Evolutionary conservation across 257 asterid species (phyloP).

Genomic region (Nicotiana sylvestris): DNA sequence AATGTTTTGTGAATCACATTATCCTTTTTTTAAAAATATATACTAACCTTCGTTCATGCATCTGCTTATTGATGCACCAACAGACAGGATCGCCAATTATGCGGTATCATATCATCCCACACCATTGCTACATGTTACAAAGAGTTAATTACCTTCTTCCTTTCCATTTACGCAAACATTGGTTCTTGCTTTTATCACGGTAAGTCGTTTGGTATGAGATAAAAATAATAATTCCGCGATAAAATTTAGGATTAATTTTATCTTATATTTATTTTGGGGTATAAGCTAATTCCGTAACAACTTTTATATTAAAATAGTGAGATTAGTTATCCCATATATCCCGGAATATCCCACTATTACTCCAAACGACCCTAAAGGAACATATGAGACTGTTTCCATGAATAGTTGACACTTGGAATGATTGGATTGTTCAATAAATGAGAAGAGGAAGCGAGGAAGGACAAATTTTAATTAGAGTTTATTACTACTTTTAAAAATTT

Average conservation of each 20-base stretch:
- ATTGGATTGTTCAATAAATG: background rate
- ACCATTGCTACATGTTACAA: background rate
- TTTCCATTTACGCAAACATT: background rate
- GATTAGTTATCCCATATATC: too few species aligned
- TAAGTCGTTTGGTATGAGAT: too few species aligned
- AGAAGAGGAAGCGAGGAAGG: background rate
- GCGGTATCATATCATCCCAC: background rate
- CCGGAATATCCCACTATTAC: too few species aligned
- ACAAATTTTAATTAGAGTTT: too few species aligned
- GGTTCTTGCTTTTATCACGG: background rate
- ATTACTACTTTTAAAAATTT: too few species aligned
- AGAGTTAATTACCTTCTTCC: background rate
- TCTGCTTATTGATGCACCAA: background rate
- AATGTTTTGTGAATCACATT: too few species aligned
- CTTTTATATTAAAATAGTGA: accelerated
- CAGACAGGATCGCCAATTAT: background rate
- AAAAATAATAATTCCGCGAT: too few species aligned
- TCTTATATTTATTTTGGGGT: too few species aligned
- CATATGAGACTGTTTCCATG: background rate
- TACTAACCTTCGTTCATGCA: background rate
- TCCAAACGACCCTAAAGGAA: background rate
- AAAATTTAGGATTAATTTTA: too few species aligned
- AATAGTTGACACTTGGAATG: background rate
- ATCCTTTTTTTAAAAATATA: too few species aligned
- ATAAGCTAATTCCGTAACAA: too few species aligned